Evolutionary conservation across 2,329 filamentous ascomycete species (phyloP).

Genomic region (Cercospora sp.): DNA sequence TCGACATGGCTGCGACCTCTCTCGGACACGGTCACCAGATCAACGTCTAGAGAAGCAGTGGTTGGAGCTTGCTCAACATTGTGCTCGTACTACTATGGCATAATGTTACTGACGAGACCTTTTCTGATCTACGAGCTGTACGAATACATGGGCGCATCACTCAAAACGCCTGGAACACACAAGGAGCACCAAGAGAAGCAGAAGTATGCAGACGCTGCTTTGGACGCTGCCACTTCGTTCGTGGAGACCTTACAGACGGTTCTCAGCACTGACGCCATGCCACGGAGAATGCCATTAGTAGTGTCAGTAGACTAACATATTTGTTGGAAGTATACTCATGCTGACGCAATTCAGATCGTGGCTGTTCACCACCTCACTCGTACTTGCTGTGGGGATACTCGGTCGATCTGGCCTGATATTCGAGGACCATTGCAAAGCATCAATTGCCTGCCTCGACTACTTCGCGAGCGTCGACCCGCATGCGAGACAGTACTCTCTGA

Average conservation of each 20-base stretch:
- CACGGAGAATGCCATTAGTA: conserved; percentile 27
- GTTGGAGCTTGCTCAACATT: conserved; percentile 53
- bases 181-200: conserved; percentile 28
- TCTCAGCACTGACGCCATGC: conserved; percentile 22
- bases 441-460: conserved; percentile 30
- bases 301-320: conserved; percentile 20
- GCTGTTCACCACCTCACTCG: conserved; percentile 36
- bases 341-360: conserved; percentile 28
- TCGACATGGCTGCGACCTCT: conserved; percentile 38
- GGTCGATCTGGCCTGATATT: conserved; percentile 31
- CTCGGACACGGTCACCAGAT: conserved; percentile 22
- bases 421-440: conserved; percentile 27
- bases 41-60: conserved; percentile 3
- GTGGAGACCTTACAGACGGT: conserved; percentile 29
- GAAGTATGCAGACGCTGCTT: conserved; percentile 34
- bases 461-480: conserved; percentile 35
- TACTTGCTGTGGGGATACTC: conserved; percentile 32
- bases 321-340: background rate
- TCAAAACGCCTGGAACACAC: conserved; percentile 19
- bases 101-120: conserved; percentile 55
- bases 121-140: conserved; percentile 55
- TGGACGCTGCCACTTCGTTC: conserved; percentile 33
- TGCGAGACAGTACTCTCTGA: conserved; percentile 34
- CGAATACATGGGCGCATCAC: conserved; percentile 36
- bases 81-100: conserved; percentile 56